These are phyloP conservation scores for Linnemannia elongata DNA, from an alignment of 192 early-diverging fungal species.

Conservation along the genomic window DNA sequence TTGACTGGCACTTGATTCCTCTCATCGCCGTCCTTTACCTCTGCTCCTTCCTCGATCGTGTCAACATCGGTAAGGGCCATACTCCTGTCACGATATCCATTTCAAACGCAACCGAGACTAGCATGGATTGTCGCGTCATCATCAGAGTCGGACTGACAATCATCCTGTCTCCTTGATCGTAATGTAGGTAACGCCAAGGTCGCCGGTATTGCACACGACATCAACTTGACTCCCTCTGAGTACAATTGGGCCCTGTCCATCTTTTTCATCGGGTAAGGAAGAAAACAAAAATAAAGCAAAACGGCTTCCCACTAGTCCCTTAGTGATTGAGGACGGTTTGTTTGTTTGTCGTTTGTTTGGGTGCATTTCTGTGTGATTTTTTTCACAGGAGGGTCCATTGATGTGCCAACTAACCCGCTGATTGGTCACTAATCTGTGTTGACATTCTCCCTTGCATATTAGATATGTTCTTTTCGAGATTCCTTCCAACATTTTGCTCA, in stretches of 20 bases:
- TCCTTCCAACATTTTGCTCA: slow-evolving; percentile 78
- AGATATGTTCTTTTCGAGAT: slow-evolving; percentile 80
- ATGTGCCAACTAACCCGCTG: neutral
- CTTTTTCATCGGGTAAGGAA: slow-evolving; percentile 77
- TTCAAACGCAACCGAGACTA: neutral
- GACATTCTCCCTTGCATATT: slow-evolving; percentile 8
- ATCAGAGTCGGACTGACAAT: neutral
- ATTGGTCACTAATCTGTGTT: slow-evolving; percentile 16
- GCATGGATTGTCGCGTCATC: neutral
- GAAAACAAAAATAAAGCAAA: slow-evolving; percentile 18
- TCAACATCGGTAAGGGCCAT: slow-evolving; percentile 44
- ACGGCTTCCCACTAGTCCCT: slow-evolving; percentile 3
- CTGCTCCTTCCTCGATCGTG: slow-evolving; percentile 78
- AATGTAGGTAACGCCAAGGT: slow-evolving; percentile 70
- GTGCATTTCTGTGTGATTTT: neutral
- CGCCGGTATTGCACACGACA: slow-evolving; percentile 60
- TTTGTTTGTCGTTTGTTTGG: neutral
- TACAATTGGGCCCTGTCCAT: slow-evolving; percentile 76
- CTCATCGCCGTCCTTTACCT: slow-evolving; percentile 76
- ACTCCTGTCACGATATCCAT: neutral
- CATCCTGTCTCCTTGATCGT: neutral
- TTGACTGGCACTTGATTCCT: slow-evolving; percentile 76
- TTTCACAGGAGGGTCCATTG: neutral
- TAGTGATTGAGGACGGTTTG: neutral
- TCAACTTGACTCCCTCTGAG: slow-evolving; percentile 57